phyloP scores from a whole-genome alignment of 352 stramenopile genomes.

The Phytopythium delawarense region DNA sequence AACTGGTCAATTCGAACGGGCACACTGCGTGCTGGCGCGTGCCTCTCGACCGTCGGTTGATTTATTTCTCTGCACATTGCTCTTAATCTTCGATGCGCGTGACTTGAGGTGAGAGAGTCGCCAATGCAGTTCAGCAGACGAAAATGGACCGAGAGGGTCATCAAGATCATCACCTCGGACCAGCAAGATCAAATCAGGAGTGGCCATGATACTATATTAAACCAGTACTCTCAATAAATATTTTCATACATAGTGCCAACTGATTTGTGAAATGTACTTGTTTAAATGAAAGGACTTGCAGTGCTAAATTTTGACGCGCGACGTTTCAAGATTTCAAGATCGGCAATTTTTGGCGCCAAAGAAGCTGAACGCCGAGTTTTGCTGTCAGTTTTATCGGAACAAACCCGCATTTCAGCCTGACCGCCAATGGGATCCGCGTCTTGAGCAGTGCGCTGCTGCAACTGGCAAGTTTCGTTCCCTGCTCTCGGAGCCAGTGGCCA shows the following conservation, averaged over 20 bases:
- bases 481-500: background rate
- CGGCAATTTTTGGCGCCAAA: background rate
- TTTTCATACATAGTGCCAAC: too few species aligned
- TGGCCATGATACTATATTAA: background rate
- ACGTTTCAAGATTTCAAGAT: background rate
- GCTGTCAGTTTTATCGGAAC: too few species aligned
- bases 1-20: background rate
- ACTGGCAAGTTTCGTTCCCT: background rate
- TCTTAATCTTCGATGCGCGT: background rate
- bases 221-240: background rate
- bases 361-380: too few species aligned
- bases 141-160: background rate
- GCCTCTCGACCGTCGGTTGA: background rate
- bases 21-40: background rate
- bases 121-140: background rate
- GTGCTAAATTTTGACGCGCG: background rate
- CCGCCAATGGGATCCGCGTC: too few species aligned
- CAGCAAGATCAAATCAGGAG: too few species aligned
- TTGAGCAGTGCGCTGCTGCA: background rate
- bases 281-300: background rate
- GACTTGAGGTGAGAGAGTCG: constrained; percentile 1
- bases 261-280: background rate
- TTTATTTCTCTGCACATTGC: background rate
- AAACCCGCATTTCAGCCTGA: too few species aligned
- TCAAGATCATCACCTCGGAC: too few species aligned